Conservation (phyloP, 108 stramenopile species). For the Skeletonema potamos region DNA sequence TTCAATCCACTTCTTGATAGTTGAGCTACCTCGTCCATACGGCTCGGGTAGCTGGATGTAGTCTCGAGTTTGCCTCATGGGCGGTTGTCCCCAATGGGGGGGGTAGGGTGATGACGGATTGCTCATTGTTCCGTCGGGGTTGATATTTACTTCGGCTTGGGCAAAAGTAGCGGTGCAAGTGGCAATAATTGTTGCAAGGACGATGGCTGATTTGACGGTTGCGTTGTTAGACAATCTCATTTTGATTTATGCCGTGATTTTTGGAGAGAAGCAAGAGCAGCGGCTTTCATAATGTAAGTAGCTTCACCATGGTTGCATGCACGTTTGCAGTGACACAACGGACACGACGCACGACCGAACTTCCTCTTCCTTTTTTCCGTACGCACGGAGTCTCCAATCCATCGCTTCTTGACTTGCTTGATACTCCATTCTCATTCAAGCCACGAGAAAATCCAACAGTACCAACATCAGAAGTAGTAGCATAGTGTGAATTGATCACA, state of each 20-base stretch:
- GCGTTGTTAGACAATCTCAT: not conserved
- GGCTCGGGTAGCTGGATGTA: conserved; percentile 18
- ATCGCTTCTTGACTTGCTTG: no score
- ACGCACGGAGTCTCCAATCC: no score
- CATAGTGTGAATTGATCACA: no score
- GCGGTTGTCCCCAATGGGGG: conserved; percentile 8
- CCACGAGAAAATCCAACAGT: no score
- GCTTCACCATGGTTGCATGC: not conserved
- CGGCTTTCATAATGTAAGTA: not conserved
- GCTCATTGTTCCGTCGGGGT: not conserved
- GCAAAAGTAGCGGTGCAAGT: not conserved
- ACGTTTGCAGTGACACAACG: no score
- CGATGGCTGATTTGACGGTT: not conserved
- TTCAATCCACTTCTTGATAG: conserved; percentile 26
- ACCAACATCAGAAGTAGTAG: no score
- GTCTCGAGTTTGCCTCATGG: conserved; percentile 22
- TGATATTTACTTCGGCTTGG: not conserved
- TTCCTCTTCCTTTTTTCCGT: no score
- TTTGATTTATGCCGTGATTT: not conserved
- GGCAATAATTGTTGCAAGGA: not conserved
- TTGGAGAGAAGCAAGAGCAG: not conserved
- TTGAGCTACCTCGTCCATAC: conserved; percentile 25
- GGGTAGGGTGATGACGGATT: not conserved
- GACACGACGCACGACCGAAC: no score
- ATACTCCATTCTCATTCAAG: no score